Percentiles rank a stretch among this genome's conserved stretches.
Conservation (phyloP, 805 yeast species). For the Ogataea dorogensis region DNA sequence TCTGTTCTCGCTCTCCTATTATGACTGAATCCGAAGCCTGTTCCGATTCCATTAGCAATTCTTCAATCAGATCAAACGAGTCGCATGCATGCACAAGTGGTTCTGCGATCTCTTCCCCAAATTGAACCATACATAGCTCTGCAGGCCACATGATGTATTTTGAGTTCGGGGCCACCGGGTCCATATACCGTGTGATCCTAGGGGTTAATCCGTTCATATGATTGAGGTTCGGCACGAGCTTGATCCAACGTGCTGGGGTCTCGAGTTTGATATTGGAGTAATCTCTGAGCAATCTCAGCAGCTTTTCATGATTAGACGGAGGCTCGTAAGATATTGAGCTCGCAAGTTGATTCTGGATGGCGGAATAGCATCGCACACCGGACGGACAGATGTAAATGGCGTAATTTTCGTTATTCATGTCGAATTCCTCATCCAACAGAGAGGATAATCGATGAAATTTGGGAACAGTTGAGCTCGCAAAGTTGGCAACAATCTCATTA, state of each 20-base stretch:
- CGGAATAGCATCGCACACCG: constrained; percentile 49
- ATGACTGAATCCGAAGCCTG: constrained; percentile 15
- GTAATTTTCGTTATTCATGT: constrained; percentile 29
- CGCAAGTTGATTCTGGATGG: constrained; percentile 32
- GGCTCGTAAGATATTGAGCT: constrained; percentile 38
- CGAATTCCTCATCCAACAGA: constrained; percentile 14
- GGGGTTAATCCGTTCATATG: constrained; percentile 72
- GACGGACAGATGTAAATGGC: constrained; percentile 55
- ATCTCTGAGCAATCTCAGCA: constrained; percentile 37
- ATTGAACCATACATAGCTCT: constrained; percentile 60
- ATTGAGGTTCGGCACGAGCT: constrained; percentile 62
- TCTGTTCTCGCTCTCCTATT: neutral
- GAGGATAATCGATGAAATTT: constrained; percentile 23
- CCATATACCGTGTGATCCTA: constrained; percentile 53
- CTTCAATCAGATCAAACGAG: constrained; percentile 31
- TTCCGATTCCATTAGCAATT: constrained; percentile 25
- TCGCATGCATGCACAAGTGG: constrained; percentile 20
- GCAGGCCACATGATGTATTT: constrained; percentile 74
- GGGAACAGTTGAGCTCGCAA: constrained; percentile 26
- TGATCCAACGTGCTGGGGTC: constrained; percentile 52
- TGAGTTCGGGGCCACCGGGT: constrained; percentile 33
- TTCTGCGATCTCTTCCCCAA: constrained; percentile 31
- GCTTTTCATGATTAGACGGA: constrained; percentile 40
- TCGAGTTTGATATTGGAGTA: constrained; percentile 31
- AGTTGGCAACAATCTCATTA: constrained; percentile 42